phyloP scores from a whole-genome alignment of 345 rosid species.

The Rhodamnia rubescens region DNA sequence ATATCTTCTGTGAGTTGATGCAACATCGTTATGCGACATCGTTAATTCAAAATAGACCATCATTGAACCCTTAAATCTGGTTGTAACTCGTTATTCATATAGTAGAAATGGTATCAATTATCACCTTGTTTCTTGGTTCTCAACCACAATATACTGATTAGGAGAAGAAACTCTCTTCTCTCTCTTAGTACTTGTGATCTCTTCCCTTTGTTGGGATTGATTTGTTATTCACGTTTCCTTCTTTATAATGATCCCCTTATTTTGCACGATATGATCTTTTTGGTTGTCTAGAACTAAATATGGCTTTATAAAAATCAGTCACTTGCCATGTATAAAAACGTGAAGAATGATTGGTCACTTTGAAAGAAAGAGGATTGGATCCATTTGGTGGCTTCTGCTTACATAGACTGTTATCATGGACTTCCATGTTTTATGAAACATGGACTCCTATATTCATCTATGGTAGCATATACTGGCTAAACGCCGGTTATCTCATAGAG shows the following conservation, averaged over 20 bases:
- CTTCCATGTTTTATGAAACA: not conserved
- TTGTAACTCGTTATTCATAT: not conserved
- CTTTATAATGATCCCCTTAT: not conserved
- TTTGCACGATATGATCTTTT: not conserved
- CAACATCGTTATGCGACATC: not conserved
- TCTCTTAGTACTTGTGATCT: not conserved
- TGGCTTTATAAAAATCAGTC: not conserved
- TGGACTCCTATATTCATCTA: not conserved
- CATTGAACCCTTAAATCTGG: not conserved
- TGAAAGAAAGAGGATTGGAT: not conserved
- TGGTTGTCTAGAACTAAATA: not conserved
- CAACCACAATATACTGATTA: not conserved
- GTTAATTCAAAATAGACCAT: not conserved
- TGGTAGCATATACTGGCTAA: not conserved
- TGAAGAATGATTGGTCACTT: not conserved
- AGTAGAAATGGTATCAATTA: not conserved
- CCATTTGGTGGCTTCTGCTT: not conserved
- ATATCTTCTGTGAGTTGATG: not conserved
- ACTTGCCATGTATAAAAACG: not conserved
- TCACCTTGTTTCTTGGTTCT: not conserved
- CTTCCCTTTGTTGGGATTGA: not conserved
- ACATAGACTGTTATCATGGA: not conserved
- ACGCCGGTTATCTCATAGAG: not conserved
- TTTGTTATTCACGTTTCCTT: not conserved
- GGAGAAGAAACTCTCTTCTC: not conserved